phyloP scores from a whole-genome alignment of 2,329 filamentous ascomycete species.

The Scytalidium lignicola region DNA sequence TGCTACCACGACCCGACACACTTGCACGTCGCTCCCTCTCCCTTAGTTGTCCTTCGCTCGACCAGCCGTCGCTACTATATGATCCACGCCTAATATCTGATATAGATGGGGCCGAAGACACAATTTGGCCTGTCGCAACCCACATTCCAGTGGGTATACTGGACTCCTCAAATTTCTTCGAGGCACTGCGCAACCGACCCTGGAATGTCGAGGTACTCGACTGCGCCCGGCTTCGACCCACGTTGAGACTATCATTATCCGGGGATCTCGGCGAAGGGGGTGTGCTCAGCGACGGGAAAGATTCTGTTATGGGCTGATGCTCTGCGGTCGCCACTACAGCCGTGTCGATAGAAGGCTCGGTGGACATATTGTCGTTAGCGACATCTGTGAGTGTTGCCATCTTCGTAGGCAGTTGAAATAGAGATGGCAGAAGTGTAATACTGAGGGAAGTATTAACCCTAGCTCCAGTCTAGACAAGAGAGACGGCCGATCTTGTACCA shows the following conservation, averaged over 20 bases:
- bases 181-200: conserved; percentile 24
- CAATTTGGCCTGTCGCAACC: conserved; percentile 41
- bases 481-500: too few relatives aligned
- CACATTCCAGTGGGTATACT: conserved; percentile 42
- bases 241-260: background rate
- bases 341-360: too few relatives aligned
- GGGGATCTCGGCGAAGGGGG: background rate
- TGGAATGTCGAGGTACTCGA: conserved; percentile 17
- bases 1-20: conserved; percentile 8
- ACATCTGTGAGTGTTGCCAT: too few relatives aligned
- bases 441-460: too few relatives aligned
- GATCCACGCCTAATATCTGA: conserved; percentile 25
- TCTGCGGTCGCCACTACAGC: background rate
- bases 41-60: conserved; percentile 23
- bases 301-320: conserved; percentile 5
- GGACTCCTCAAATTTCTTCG: conserved; percentile 38
- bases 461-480: too few relatives aligned
- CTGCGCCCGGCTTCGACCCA: conserved; percentile 8
- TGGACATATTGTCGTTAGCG: too few relatives aligned
- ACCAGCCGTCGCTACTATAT: conserved; percentile 26
- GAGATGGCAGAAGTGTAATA: too few relatives aligned
- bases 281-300: conserved; percentile 10
- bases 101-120: conserved; percentile 23
- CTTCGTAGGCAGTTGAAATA: too few relatives aligned
- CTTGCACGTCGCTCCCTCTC: conserved; percentile 23